Percentiles rank a stretch among this genome's conserved stretches.
These are phyloP conservation scores for Arthrobotrys megalospora DNA, from an alignment of 2,329 filamentous ascomycete genomes.

Conservation along the genomic window DNA sequence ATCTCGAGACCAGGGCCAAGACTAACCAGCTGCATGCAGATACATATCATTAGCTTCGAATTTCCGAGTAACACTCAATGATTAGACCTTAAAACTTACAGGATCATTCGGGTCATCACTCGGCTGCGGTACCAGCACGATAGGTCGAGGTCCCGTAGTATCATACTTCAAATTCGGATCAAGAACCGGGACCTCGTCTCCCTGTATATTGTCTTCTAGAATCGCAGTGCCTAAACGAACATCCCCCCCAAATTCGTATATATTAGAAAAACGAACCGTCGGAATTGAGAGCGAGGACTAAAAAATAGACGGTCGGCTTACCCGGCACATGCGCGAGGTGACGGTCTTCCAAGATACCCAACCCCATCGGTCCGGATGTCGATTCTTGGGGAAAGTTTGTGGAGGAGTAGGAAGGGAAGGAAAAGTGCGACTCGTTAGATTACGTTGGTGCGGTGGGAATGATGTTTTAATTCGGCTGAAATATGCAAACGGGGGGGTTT, in stretches of 20 bases:
- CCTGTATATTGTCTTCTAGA: constrained; percentile 49
- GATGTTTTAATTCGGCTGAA: constrained; percentile 40
- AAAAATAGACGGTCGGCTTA: constrained; percentile 67
- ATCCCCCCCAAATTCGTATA: background rate
- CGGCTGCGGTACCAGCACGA: constrained; percentile 91
- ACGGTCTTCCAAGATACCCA: constrained; percentile 81
- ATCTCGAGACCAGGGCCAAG: constrained; percentile 15
- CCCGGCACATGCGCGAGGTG: constrained; percentile 81
- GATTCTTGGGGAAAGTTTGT: constrained; percentile 36
- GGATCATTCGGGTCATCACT: constrained; percentile 93
- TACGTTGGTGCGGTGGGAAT: constrained; percentile 22
- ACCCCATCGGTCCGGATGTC: constrained; percentile 72
- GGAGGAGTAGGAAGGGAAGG: constrained; percentile 2
- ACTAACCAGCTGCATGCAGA: constrained; percentile 42
- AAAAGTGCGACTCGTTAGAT: constrained; percentile 19
- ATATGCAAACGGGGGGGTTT: constrained; percentile 19
- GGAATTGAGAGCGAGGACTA: constrained; percentile 28
- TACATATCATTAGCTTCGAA: constrained; percentile 15
- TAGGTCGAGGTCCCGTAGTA: constrained; percentile 75
- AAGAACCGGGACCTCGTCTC: constrained; percentile 43
- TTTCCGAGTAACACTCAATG: background rate
- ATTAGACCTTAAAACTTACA: constrained; percentile 71
- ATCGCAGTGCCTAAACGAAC: constrained; percentile 56
- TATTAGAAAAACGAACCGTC: constrained; percentile 35
- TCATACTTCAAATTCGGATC: constrained; percentile 77